These are phyloP conservation scores for Strobilomyces echinocephalus DNA, from an alignment of 768 basidiomycete species.

Conservation along the genomic window DNA sequence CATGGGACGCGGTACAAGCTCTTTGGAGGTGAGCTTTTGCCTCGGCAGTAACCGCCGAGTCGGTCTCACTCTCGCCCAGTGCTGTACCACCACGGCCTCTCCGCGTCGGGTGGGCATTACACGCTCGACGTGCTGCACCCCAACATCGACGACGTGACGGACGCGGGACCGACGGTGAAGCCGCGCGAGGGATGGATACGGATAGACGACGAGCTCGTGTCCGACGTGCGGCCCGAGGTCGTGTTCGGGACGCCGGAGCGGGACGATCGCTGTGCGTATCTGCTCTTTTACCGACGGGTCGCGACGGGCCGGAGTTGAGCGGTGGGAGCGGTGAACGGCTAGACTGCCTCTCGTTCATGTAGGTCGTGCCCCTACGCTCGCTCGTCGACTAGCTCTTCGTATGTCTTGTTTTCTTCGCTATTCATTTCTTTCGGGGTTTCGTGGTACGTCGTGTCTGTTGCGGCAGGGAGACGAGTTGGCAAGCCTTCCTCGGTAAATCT, in stretches of 20 bases:
- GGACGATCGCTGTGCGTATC: slow-evolving; percentile 75
- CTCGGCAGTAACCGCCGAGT: not conserved
- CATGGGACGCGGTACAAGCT: slow-evolving; percentile 65
- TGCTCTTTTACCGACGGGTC: slow-evolving; percentile 78
- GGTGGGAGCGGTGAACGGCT: not conserved
- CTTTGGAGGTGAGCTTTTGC: slow-evolving; percentile 64
- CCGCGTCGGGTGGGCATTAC: slow-evolving; percentile 92
- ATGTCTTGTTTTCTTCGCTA: not conserved
- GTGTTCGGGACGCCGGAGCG: slow-evolving; percentile 54
- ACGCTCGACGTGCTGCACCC: slow-evolving; percentile 86
- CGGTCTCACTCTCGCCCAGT: slow-evolving; percentile 38
- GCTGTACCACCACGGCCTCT: slow-evolving; percentile 89
- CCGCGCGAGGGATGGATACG: slow-evolving; percentile 79
- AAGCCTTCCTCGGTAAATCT: too few species aligned
- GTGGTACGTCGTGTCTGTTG: too few species aligned
- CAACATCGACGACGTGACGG: slow-evolving; percentile 44
- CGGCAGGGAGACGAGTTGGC: too few species aligned
- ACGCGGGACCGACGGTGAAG: slow-evolving; percentile 12
- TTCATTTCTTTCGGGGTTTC: not conserved
- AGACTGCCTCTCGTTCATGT: not conserved
- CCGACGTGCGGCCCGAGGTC: slow-evolving; percentile 63
- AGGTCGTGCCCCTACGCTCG: too few species aligned
- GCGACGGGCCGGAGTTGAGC: slow-evolving; percentile 22
- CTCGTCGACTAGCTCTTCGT: not conserved
- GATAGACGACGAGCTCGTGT: slow-evolving; percentile 88